These are phyloP conservation scores for Neurospora sp. DNA, from an alignment of 495 filamentous ascomycete species.

Conservation along the genomic window DNA sequence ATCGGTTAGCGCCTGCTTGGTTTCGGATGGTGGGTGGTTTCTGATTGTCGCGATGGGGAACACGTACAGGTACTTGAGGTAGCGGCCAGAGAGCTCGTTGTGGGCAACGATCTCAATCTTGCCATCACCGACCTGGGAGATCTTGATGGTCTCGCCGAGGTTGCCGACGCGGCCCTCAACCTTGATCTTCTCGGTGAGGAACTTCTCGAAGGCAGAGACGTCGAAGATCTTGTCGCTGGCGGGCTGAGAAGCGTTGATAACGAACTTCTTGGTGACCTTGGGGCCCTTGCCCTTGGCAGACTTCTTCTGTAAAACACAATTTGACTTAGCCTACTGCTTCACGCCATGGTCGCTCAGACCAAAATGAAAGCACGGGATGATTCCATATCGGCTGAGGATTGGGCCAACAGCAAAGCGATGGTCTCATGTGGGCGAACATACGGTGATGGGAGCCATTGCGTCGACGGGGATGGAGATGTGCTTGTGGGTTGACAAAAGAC, in stretches of 20 bases:
- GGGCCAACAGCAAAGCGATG: slow-evolving; percentile 82
- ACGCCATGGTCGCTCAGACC: slow-evolving; percentile 36
- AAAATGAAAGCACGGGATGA: not conserved
- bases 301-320: slow-evolving; percentile 50
- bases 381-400: slow-evolving; percentile 20
- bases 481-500: not conserved
- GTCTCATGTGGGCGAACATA: slow-evolving; percentile 57
- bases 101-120: slow-evolving; percentile 97
- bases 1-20: slow-evolving; percentile 2
- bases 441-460: slow-evolving; percentile 54
- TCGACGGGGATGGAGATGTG: slow-evolving; percentile 14
- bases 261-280: slow-evolving; percentile 70
- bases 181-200: slow-evolving; percentile 99
- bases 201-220: slow-evolving; percentile 97
- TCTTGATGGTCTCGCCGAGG: slow-evolving; percentile 86
- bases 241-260: slow-evolving; percentile 97
- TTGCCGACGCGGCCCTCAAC: slow-evolving; percentile 96
- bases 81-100: slow-evolving; percentile 94
- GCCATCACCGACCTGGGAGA: slow-evolving; percentile 83
- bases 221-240: slow-evolving; percentile 99
- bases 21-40: not conserved
- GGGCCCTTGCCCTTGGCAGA: slow-evolving; percentile 47
- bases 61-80: slow-evolving; percentile 97
- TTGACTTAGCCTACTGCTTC: slow-evolving; percentile 93
- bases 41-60: not conserved